phyloP scores from a whole-genome alignment of 1,284 basidiomycete species.

The Chalciporus sp. region DNA sequence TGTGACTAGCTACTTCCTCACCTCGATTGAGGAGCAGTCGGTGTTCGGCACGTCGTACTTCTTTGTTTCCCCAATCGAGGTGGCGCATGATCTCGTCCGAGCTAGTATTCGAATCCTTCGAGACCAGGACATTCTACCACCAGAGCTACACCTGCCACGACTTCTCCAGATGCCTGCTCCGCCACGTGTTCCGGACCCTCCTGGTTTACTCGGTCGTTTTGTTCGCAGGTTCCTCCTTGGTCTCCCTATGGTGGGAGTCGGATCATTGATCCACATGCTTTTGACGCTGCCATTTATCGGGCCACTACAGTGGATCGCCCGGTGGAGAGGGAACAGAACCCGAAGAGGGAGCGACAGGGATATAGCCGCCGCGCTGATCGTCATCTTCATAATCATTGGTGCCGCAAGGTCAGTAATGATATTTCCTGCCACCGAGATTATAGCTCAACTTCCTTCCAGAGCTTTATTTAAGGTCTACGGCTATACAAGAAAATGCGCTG shows the following conservation, averaged over 20 bases:
- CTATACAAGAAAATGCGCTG: constrained; percentile 59
- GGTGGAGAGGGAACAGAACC: constrained; percentile 58
- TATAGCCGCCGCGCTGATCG: constrained; percentile 62
- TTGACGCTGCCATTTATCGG: constrained; percentile 60
- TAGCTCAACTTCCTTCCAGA: constrained; percentile 40
- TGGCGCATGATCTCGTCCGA: constrained; percentile 62
- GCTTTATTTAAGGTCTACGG: constrained; percentile 71
- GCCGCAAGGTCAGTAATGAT: constrained; percentile 53
- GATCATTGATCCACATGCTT: constrained; percentile 73
- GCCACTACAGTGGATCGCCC: constrained; percentile 67
- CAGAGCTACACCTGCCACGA: constrained; percentile 39
- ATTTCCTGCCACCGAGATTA: background rate
- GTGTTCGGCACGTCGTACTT: constrained; percentile 48
- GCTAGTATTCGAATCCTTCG: constrained; percentile 64
- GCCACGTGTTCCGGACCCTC: constrained; percentile 12
- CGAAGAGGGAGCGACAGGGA: constrained; percentile 57
- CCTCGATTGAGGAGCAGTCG: constrained; percentile 37
- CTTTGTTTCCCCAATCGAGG: constrained; percentile 58
- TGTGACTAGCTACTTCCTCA: constrained; percentile 67
- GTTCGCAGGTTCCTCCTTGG: constrained; percentile 71
- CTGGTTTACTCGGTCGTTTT: constrained; percentile 53
- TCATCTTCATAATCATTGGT: constrained; percentile 64
- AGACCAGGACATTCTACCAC: constrained; percentile 52
- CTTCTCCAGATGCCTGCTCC: constrained; percentile 16
- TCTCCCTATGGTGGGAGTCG: constrained; percentile 73